Base-by-base conservation (phyloP, 2,329 filamentous ascomycete genomes). In the Hawksworthiomyces lignivorus region DNA sequence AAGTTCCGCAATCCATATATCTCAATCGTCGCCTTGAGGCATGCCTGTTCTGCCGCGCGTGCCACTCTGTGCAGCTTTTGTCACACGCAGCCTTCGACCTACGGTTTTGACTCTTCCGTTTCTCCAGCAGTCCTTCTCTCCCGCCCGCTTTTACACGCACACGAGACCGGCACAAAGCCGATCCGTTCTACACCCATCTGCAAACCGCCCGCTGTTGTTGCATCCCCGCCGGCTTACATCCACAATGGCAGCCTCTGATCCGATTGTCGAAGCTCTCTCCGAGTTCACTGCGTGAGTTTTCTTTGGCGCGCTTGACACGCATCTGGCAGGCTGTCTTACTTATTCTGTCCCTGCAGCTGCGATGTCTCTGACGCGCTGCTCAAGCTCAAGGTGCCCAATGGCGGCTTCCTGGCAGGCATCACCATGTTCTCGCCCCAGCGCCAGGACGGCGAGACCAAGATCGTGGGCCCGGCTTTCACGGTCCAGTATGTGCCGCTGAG, bases 401-500 rank as follows among this genome's bases (percentile, higher is more conserved):
- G 72, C 47, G 73, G 73, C 32, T 77, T 76, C 54, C 61, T 77
- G 1, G 62, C 67, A 3, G 70, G 71, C 11, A 57, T 77, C 36
- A 70, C 66, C 20, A 69, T 77, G 63, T 75, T 65, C 62, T 76
- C 72, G 3, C 72, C 73, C 1, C 56, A 64, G 37, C 65, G 67
- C 29, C 70, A 74, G 56, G 62, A 62, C 17, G 71, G 70, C 5
- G 48, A 58, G 10, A 71, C 71, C 30, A 75, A 72, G 54, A 70
- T 77, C 42, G 61, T 72, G 17, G 73, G 73, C 4, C 71, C 68
- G 10, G 73, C 70, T 6, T 74, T 72, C 48, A 76, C 71, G 0
- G 72, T 77, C 38, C 62, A 68, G 48, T 75, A 73, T 48, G 70
- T 65, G 12, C 61, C 61, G 4, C 60, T 69, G 34, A 60, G 63